A percentile compares a stretch with the other conserved stretches of the same genome.
These are phyloP conservation scores for Nannochloropsis granulata DNA, from an alignment of 108 stramenopile genomes.

Conservation along the genomic window DNA sequence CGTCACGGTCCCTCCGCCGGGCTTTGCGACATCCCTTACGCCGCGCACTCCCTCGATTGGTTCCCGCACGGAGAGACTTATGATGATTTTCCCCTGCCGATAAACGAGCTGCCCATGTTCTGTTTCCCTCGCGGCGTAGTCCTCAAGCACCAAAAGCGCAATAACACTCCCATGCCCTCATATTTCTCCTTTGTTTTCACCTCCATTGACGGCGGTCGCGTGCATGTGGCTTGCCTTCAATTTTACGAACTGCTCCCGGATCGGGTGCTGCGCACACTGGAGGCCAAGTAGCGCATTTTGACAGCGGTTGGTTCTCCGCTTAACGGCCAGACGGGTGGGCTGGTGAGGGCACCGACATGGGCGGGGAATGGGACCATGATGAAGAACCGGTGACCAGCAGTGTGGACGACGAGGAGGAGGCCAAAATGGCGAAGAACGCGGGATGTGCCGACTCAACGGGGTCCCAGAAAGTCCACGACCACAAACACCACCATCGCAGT, in stretches of 20 bases:
- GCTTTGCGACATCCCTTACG: slow-evolving; percentile 17
- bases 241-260: slow-evolving; percentile 31
- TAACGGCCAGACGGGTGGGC: background rate
- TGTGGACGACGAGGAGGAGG: background rate
- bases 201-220: slow-evolving; percentile 30
- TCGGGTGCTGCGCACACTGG: background rate
- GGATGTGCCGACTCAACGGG: background rate
- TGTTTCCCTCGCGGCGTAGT: slow-evolving; percentile 32
- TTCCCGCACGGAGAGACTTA: slow-evolving; percentile 21
- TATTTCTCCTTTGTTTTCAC: slow-evolving; percentile 44
- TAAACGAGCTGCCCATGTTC: slow-evolving; percentile 40
- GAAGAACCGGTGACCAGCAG: background rate
- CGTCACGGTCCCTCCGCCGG: slow-evolving; percentile 11
- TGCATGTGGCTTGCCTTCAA: slow-evolving; percentile 34
- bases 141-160: background rate
- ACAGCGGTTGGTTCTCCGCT: background rate
- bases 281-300: background rate
- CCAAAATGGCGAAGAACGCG: background rate
- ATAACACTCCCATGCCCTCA: slow-evolving; percentile 35
- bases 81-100: slow-evolving; percentile 10
- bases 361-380: background rate
- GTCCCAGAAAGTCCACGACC: background rate
- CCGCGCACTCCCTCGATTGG: slow-evolving; percentile 12
- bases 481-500: background rate
- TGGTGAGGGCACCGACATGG: background rate